A percentile compares a stretch with the other conserved stretches of the same genome.
phyloP scores from a whole-genome alignment of 768 basidiomycete genomes.

The Neoboletus magnificus region DNA sequence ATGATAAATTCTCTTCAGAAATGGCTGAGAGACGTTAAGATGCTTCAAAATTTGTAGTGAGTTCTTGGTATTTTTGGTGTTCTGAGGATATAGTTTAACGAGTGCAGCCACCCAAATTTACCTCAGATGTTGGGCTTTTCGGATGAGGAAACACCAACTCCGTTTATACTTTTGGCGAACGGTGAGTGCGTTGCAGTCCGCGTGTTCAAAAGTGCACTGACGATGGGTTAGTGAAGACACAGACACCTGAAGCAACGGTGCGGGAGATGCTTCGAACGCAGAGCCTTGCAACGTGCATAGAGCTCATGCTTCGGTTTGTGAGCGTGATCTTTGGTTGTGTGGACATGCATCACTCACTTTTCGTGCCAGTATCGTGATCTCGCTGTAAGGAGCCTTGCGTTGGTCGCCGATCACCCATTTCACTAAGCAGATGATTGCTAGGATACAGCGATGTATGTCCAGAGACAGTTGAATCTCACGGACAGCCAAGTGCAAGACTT shows the following conservation, averaged over 20 bases:
- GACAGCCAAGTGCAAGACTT: slow-evolving; percentile 44
- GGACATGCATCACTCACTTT: background rate
- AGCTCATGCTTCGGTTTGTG: slow-evolving; percentile 34
- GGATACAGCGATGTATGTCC: slow-evolving; percentile 45
- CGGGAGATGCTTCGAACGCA: slow-evolving; percentile 33
- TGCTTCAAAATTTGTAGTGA: slow-evolving; percentile 49
- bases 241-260: slow-evolving; percentile 39
- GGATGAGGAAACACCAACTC: slow-evolving; percentile 40
- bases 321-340: slow-evolving; percentile 4
- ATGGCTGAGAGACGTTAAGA: slow-evolving; percentile 50
- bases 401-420: background rate
- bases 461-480: slow-evolving; percentile 39
- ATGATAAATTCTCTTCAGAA: slow-evolving; percentile 26
- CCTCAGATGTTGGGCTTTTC: slow-evolving; percentile 55
- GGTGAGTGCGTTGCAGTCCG: slow-evolving; percentile 25
- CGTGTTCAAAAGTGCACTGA: background rate
- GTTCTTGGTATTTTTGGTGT: slow-evolving; percentile 9
- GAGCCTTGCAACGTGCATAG: slow-evolving; percentile 38
- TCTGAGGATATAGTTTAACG: background rate
- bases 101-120: slow-evolving; percentile 46
- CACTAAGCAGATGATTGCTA: slow-evolving; percentile 11
- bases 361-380: slow-evolving; percentile 40
- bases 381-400: slow-evolving; percentile 22
- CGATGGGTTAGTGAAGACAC: slow-evolving; percentile 38
- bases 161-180: slow-evolving; percentile 51